Evolutionary conservation across 2,329 filamentous ascomycete species (phyloP).

Genomic region (Chaetomium strumarium): DNA sequence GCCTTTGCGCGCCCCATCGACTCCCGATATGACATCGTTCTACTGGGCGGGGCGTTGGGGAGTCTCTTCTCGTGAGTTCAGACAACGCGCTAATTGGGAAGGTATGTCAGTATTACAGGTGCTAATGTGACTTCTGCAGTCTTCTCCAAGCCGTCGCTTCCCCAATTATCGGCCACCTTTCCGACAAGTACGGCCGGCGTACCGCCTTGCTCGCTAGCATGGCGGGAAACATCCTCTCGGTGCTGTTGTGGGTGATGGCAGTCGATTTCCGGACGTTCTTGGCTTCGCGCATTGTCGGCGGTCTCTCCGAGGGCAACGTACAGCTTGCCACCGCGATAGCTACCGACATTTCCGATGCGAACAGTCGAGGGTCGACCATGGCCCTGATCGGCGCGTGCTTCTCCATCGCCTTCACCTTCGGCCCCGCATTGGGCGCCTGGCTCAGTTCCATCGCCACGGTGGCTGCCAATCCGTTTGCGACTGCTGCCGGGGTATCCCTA

Average conservation of each 20-base stretch:
- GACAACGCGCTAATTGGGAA: not conserved
- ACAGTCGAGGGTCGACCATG: conserved; percentile 84
- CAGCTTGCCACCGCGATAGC: conserved; percentile 95
- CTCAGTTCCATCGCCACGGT: conserved; percentile 72
- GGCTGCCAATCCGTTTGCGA: conserved; percentile 86
- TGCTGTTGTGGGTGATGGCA: conserved; percentile 88
- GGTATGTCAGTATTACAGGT: no score
- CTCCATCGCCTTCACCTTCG: conserved; percentile 94
- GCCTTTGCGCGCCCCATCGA: conserved; percentile 89
- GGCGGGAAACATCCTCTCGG: conserved; percentile 86
- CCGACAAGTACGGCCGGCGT: conserved; percentile 81
- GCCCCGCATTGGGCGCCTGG: conserved; percentile 84
- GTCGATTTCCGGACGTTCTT: conserved; percentile 95
- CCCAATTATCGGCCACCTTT: conserved; percentile 82
- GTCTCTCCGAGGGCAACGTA: conserved; percentile 92
- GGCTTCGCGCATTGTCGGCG: conserved; percentile 85
- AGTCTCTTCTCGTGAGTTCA: conserved; percentile 69
- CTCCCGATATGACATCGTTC: conserved; percentile 92
- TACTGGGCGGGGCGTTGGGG: conserved; percentile 87
- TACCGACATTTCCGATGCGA: conserved; percentile 86
- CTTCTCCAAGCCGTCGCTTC: conserved; percentile 89
- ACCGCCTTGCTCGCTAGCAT: conserved; percentile 86
- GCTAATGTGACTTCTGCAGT: conserved; percentile 36
- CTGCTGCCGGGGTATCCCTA: conserved; percentile 82
- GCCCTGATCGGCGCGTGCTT: conserved; percentile 95